These are phyloP conservation scores for Xerocomellus chrysenteron DNA, from an alignment of 768 basidiomycete species.

Conservation along the genomic window DNA sequence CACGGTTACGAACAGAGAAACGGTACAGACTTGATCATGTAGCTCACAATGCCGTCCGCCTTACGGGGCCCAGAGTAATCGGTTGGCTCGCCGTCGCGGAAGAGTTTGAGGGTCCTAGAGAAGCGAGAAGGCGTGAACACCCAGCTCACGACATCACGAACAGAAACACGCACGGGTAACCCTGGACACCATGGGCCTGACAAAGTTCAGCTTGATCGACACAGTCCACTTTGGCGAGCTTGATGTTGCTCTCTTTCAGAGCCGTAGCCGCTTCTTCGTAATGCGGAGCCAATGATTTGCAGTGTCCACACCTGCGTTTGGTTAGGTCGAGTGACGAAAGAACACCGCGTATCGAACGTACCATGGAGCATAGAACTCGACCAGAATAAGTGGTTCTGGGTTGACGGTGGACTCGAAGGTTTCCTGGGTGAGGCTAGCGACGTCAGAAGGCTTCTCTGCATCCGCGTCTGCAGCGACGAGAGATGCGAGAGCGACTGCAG, in stretches of 20 bases:
- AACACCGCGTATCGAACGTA: slow-evolving; percentile 26
- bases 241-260: slow-evolving; percentile 87
- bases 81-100: slow-evolving; percentile 73
- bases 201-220: slow-evolving; percentile 93
- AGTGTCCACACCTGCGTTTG: slow-evolving; percentile 83
- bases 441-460: slow-evolving; percentile 60
- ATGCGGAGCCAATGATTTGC: slow-evolving; percentile 91
- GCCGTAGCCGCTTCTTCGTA: slow-evolving; percentile 93
- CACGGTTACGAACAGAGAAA: background rate
- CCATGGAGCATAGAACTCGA: slow-evolving; percentile 96
- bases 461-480: slow-evolving; percentile 48
- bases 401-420: slow-evolving; percentile 68
- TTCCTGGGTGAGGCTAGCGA: slow-evolving; percentile 68
- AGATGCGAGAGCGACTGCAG: slow-evolving; percentile 54
- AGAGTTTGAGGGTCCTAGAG: slow-evolving; percentile 80
- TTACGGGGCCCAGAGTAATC: slow-evolving; percentile 91
- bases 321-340: background rate
- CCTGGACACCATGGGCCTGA: slow-evolving; percentile 81
- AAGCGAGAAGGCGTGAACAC: background rate
- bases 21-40: slow-evolving; percentile 86
- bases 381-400: slow-evolving; percentile 72
- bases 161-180: slow-evolving; percentile 77
- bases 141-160: background rate
- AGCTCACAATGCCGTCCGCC: slow-evolving; percentile 92
- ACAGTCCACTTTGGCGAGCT: slow-evolving; percentile 95